Base-by-base conservation (phyloP, 306 rosid genomes). In the Fragaria vesca region DNA sequence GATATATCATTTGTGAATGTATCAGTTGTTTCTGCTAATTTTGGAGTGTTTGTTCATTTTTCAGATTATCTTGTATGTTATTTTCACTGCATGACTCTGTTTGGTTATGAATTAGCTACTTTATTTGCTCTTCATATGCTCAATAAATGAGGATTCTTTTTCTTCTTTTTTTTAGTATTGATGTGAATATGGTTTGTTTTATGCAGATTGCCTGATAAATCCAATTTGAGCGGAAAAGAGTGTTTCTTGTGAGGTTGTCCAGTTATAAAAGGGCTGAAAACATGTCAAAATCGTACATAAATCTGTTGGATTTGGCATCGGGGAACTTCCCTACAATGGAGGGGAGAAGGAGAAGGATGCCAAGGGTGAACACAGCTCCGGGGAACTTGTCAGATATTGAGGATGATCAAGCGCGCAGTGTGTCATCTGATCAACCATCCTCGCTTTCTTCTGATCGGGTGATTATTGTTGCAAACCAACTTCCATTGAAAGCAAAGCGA, bases 231-330 rank as follows among this genome's bases (percentile, higher is more conserved):
- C 78, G 73, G 78, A 83, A 77, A 36, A 72, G 55, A 66, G 62
- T 63, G 69, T 83, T 30, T 16, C 20, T 32, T 81, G 82, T 62
- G 85, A 63, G 78, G 60, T 69, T 85, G 79, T 72, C 46, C 60
- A 51, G 16, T 32, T 80, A 72, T 70, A 74, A 85, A 78, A 68
- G 80, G 80, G 78, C 58, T 47, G 28, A 81, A 85, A 86, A 79
- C 84, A 92, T 90, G 93, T 90, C 97, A n/a, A 85, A 87, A 60
- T 92, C 97, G 32, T 92, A 90, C 71, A 76, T 94, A 6, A 90
- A 92, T 85, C 95, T 92, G 74, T 81, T 87, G 79, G 95, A 92
- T 84, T 90, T 92, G 93, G 94, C 92, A 78, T 86, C 93, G 0
- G 95, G 97, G 84, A 90, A 92, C 83, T 92, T 90, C 78, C 89